These are phyloP conservation scores for Cadophora sp. DNA, from an alignment of 2,329 filamentous ascomycete species.

Conservation along the genomic window DNA sequence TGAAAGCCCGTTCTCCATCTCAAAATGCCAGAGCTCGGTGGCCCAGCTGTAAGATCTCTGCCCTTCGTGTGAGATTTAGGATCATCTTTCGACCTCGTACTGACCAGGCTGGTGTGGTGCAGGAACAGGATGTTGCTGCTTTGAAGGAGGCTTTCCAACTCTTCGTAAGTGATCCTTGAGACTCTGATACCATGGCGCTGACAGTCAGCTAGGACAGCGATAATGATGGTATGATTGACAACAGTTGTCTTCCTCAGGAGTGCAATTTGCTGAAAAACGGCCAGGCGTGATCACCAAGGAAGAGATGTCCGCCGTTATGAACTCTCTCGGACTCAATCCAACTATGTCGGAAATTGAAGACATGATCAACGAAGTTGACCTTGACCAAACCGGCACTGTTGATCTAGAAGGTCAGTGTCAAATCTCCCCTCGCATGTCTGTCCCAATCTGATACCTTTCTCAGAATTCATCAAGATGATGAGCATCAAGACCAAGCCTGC, in stretches of 20 bases:
- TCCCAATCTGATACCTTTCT: background rate
- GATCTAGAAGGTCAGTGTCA: slow-evolving; percentile 61
- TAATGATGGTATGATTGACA: slow-evolving; percentile 18
- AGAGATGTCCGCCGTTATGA: slow-evolving; percentile 69
- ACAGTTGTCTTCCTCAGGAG: background rate
- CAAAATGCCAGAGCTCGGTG: slow-evolving; percentile 15
- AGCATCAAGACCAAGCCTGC: slow-evolving; percentile 66
- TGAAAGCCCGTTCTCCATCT: background rate
- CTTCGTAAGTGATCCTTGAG: slow-evolving; percentile 22
- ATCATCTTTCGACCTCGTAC: background rate
- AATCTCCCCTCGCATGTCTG: too few species aligned
- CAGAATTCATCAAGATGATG: slow-evolving; percentile 74
- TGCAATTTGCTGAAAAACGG: slow-evolving; percentile 4
- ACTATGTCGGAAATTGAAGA: slow-evolving; percentile 68
- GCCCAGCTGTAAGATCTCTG: slow-evolving; percentile 6
- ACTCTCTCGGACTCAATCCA: slow-evolving; percentile 67
- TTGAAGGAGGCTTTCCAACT: slow-evolving; percentile 32
- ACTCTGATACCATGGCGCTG: background rate
- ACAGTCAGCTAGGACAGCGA: slow-evolving; percentile 16
- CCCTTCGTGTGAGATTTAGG: background rate
- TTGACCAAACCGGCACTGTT: slow-evolving; percentile 69
- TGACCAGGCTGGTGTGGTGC: slow-evolving; percentile 2
- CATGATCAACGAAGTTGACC: slow-evolving; percentile 71
- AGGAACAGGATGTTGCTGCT: slow-evolving; percentile 22
- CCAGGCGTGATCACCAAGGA: slow-evolving; percentile 68